phyloP scores from a whole-genome alignment of 2,329 filamentous ascomycete genomes.

The Graphiopsis chlorocephala region DNA sequence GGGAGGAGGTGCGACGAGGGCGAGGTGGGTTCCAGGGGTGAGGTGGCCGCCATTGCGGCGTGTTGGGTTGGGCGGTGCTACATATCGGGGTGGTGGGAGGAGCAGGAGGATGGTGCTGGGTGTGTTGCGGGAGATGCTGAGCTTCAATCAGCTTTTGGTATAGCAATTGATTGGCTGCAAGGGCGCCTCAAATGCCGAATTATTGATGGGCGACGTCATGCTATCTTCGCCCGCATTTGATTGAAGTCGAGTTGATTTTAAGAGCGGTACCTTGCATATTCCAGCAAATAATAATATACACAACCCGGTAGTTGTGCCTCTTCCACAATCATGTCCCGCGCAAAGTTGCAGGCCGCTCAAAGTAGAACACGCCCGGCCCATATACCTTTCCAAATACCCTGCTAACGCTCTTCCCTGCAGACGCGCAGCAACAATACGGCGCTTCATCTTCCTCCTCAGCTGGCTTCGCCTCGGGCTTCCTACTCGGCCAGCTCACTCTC shows the following conservation, averaged over 20 bases:
- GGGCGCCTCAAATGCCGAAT: not conserved
- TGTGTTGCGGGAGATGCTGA: conserved; percentile 5
- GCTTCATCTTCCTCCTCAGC: conserved; percentile 25
- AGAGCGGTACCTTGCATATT: not conserved
- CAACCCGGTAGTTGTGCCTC: not conserved
- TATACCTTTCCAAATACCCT: not conserved
- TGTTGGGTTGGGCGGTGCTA: conserved; percentile 9
- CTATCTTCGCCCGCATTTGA: conserved; percentile 14
- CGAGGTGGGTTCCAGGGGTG: conserved; percentile 19
- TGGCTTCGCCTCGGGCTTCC: conserved; percentile 89
- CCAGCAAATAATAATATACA: not conserved
- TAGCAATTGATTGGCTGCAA: not conserved
- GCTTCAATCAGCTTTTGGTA: not conserved
- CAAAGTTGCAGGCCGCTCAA: conserved; percentile 33
- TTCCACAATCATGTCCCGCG: conserved; percentile 30
- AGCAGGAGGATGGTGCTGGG: conserved; percentile 11
- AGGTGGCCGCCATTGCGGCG: conserved; percentile 20
- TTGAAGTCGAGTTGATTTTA: conserved; percentile 4
- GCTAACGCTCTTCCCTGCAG: conserved; percentile 13
- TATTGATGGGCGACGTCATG: conserved; percentile 12
- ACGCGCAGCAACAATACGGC: conserved; percentile 24
- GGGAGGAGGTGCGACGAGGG: not conserved
- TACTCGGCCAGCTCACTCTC: conserved; percentile 89
- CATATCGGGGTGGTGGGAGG: conserved; percentile 9
- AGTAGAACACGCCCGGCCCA: conserved; percentile 18